Conservation (phyloP, 441 rosid species). For the Syzygium syzygioides region DNA sequence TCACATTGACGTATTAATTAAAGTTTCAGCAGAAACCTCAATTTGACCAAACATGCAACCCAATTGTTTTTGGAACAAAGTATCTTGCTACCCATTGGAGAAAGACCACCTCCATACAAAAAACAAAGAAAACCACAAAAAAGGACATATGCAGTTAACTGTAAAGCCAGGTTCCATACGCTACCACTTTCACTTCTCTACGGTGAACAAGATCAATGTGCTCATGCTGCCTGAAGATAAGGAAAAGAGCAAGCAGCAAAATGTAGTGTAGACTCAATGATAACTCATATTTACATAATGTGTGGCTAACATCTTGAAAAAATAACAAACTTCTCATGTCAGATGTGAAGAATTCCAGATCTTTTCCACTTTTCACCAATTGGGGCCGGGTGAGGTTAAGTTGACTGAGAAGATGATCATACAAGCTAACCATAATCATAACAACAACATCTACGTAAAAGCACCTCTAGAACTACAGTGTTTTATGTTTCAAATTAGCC, state of each 20-base stretch:
- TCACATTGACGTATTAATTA: constrained; percentile 33
- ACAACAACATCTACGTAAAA: not conserved
- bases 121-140: not conserved
- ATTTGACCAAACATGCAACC: constrained; percentile 73
- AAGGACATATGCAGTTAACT: not conserved
- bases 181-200: constrained; percentile 59
- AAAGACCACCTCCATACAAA: not conserved
- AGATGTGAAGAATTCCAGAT: not conserved
- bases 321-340: not conserved
- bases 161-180: not conserved
- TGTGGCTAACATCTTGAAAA: not conserved
- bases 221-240: constrained; percentile 41
- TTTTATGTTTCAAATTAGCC: not conserved
- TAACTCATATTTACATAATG: not conserved
- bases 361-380: not conserved
- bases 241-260: not conserved
- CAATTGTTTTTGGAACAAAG: constrained; percentile 24
- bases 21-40: constrained; percentile 58
- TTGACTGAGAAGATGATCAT: not conserved
- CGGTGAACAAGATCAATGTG: constrained; percentile 64
- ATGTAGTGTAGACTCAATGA: not conserved
- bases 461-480: not conserved
- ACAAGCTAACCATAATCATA: not conserved
- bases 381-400: not conserved
- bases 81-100: constrained; percentile 30